phyloP scores from a whole-genome alignment of 495 filamentous ascomycete genomes.

The Penicillium dipodomyicola region DNA sequence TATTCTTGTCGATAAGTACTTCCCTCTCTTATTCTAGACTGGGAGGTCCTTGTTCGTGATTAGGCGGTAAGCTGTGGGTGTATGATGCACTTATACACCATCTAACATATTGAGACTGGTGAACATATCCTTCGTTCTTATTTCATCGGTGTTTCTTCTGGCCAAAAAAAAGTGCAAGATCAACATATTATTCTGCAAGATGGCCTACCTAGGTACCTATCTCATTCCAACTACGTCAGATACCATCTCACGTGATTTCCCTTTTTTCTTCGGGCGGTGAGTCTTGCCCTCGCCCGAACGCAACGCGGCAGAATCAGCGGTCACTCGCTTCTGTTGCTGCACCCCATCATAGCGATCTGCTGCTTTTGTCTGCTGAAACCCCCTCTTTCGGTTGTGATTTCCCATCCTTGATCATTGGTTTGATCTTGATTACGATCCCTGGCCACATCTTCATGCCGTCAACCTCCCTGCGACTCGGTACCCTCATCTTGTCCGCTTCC shows the following conservation, averaged over 20 bases:
- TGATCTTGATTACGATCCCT: conserved; percentile 9
- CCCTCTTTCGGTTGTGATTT: conserved; percentile 18
- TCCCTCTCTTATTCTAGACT: not conserved
- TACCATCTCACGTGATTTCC: conserved; percentile 20
- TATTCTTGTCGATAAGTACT: not conserved
- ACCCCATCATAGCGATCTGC: conserved; percentile 31
- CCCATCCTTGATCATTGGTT: conserved; percentile 17
- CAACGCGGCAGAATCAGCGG: conserved; percentile 31
- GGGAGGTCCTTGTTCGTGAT: not conserved
- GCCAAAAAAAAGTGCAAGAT: not conserved
- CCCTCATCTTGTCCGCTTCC: conserved; percentile 40
- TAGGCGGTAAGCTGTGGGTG: not conserved
- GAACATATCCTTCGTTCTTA: not conserved
- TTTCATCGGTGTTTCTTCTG: not conserved
- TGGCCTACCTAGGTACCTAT: not conserved
- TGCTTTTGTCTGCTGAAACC: conserved; percentile 24
- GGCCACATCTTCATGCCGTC: conserved; percentile 34
- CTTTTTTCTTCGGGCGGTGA: conserved; percentile 38
- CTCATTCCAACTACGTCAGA: conserved; percentile 27
- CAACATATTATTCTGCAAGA: not conserved
- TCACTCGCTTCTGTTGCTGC: conserved; percentile 37
- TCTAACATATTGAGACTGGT: not conserved
- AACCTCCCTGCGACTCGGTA: conserved; percentile 32
- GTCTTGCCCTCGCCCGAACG: conserved; percentile 18
- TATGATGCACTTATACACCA: not conserved